Base-by-base conservation (phyloP, 2,329 filamentous ascomycete genomes). In the Colletotrichum nymphaeae region DNA sequence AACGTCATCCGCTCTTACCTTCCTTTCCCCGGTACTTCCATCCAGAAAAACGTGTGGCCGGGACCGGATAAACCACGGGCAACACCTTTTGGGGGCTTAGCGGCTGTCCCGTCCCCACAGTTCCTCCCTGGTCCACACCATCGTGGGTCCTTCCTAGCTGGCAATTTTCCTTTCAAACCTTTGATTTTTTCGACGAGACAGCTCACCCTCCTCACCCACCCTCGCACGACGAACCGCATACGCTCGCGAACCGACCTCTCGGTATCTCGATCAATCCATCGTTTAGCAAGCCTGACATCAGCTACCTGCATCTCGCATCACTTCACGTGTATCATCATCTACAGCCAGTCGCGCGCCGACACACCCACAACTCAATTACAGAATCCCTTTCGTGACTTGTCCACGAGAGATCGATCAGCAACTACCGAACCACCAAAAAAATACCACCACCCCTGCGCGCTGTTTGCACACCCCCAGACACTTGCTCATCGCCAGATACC, bases 151-250 rank as follows among this genome's bases (percentile, higher is more conserved):
- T 63, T 68, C 73, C 69, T 62, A 75, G 73, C 74, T 75, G 74
- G 72, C 74, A 75, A 75, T 75, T 75, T 75, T 75, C 74, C 74
- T 74, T 72, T 74, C 72, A 72, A 70, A 72, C 74, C 74, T 74
- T 74, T 69, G 65, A 73, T 75, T 75, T 75, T 75, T 75, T 75
- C 74, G 69, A 75, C 73, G 67, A 69, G 66, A 65, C 71, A 75
- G 73, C 73, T 75, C 71, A 70, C 62, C 66, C 69, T 74, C 73
- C 72, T 71, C 72, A 68, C 56, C 73, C 72, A 68, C 56, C 65
- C 63, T 69, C 73, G 62, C 71, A 73, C 73, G 46, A 71, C 73
- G 63, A 64, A 73, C 58, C 53, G 57, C 71, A 60, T 55, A 70
- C 60, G 55, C 73, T 63, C 71, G 66, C 73, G 57, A 71, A 71